Evolutionary conservation across 139 green algal species (phyloP).

Genomic region (Chlorella sp.): DNA sequence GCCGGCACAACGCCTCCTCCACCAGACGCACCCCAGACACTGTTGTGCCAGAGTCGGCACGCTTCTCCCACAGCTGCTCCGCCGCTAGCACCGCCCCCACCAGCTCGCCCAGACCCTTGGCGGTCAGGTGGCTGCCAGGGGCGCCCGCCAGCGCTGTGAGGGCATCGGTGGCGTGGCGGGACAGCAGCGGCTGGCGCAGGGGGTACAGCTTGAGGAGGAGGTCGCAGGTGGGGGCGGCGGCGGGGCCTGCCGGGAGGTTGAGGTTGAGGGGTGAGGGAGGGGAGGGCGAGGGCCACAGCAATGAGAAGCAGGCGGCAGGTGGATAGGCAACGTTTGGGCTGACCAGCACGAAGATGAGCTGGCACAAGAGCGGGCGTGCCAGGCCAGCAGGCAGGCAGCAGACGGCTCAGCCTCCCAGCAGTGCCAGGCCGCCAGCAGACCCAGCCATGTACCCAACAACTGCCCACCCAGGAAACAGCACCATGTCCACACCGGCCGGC

Average conservation of each 20-base stretch:
- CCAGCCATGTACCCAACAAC: too few relatives aligned
- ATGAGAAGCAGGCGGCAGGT: not conserved
- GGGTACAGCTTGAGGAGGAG: constrained; percentile 74
- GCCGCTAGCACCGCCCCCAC: constrained; percentile 58
- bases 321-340: not conserved
- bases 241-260: constrained; percentile 28
- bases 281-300: not conserved
- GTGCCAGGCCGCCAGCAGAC: not conserved
- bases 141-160: constrained; percentile 51
- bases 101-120: constrained; percentile 61
- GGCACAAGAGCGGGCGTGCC: too few relatives aligned
- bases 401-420: not conserved
- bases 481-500: not conserved
- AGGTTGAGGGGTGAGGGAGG: not conserved
- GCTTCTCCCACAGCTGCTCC: constrained; percentile 53
- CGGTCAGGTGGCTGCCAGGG: constrained; percentile 43
- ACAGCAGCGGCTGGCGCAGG: constrained; percentile 81
- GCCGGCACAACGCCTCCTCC: constrained; percentile 53
- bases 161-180: constrained; percentile 64
- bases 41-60: constrained; percentile 50
- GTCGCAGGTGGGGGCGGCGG: constrained; percentile 45
- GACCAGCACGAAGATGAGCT: too few relatives aligned
- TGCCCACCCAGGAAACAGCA: too few relatives aligned
- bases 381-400: not conserved
- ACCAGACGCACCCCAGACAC: constrained; percentile 61